Percentiles rank a stretch among this genome's conserved stretches.
Conservation (phyloP, 768 basidiomycete species). For the Mycena alexandri region DNA sequence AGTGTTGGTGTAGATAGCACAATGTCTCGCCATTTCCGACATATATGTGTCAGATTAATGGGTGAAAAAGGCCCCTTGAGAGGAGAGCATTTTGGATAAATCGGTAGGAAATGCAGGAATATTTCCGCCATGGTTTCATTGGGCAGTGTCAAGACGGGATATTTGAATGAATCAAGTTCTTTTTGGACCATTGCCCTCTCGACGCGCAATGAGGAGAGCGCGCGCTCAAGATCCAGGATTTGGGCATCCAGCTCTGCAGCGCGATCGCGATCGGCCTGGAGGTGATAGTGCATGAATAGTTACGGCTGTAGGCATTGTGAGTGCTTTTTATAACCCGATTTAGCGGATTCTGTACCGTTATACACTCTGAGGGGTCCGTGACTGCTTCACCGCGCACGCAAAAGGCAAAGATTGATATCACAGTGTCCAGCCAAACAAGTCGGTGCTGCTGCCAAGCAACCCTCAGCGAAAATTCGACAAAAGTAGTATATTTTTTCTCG, state of each 20-base stretch:
- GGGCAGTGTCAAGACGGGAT: not conserved
- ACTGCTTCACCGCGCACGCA: too few relatives aligned
- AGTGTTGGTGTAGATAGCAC: not conserved
- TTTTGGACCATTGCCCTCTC: not conserved
- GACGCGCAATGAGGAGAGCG: not conserved
- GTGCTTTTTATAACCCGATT: too few relatives aligned
- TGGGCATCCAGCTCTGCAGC: not conserved
- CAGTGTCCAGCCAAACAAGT: too few relatives aligned
- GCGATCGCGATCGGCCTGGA: not conserved
- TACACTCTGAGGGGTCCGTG: too few relatives aligned
- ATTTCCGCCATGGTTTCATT: conserved; percentile 3
- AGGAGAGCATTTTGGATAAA: not conserved
- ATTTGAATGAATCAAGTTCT: not conserved
- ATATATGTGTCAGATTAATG: not conserved
- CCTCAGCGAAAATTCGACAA: too few relatives aligned
- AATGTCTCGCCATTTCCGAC: not conserved
- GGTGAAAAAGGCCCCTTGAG: not conserved
- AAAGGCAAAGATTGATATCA: too few relatives aligned
- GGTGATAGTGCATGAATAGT: too few relatives aligned
- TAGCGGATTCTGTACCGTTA: too few relatives aligned
- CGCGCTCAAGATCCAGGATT: not conserved
- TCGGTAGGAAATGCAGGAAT: conserved; percentile 1
- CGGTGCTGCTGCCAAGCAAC: too few relatives aligned
- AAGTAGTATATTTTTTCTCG: too few relatives aligned
- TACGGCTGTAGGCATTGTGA: too few relatives aligned